Evolutionary conservation across 2,329 filamentous ascomycete genomes (phyloP).

Genomic region (Penicillium sp.): DNA sequence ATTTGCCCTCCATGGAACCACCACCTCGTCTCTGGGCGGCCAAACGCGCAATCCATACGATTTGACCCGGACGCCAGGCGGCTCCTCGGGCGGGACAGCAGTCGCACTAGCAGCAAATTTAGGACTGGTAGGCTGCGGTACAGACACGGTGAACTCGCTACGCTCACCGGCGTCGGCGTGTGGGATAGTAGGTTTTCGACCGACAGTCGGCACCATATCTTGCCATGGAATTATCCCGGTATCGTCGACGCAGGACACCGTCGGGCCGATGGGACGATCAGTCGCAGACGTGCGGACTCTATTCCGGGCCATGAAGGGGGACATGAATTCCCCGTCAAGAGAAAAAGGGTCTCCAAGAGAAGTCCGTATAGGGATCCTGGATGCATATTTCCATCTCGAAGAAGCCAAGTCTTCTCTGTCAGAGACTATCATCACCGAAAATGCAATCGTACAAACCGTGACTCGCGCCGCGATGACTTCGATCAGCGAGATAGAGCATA

Average conservation of each 20-base stretch:
- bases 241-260: slow-evolving; percentile 52
- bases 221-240: slow-evolving; percentile 51
- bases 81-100: slow-evolving; percentile 58
- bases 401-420: background rate
- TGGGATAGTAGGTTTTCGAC: slow-evolving; percentile 54
- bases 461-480: slow-evolving; percentile 44
- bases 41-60: slow-evolving; percentile 65
- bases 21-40: slow-evolving; percentile 57
- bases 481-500: slow-evolving; percentile 1
- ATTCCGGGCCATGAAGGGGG: slow-evolving; percentile 25
- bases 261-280: slow-evolving; percentile 52
- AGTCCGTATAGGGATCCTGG: slow-evolving; percentile 45
- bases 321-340: background rate
- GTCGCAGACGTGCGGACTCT: slow-evolving; percentile 25
- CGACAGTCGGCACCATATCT: slow-evolving; percentile 50
- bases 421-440: slow-evolving; percentile 40
- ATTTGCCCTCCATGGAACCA: slow-evolving; percentile 58
- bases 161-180: slow-evolving; percentile 58
- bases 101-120: slow-evolving; percentile 55
- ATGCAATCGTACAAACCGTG: slow-evolving; percentile 51
- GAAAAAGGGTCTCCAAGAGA: background rate
- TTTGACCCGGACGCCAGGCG: slow-evolving; percentile 57
- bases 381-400: slow-evolving; percentile 52
- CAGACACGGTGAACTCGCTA: slow-evolving; percentile 58
- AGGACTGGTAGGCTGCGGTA: slow-evolving; percentile 54